Conservation (phyloP, 2,329 filamentous ascomycete species). For the Monilinia polystroma region DNA sequence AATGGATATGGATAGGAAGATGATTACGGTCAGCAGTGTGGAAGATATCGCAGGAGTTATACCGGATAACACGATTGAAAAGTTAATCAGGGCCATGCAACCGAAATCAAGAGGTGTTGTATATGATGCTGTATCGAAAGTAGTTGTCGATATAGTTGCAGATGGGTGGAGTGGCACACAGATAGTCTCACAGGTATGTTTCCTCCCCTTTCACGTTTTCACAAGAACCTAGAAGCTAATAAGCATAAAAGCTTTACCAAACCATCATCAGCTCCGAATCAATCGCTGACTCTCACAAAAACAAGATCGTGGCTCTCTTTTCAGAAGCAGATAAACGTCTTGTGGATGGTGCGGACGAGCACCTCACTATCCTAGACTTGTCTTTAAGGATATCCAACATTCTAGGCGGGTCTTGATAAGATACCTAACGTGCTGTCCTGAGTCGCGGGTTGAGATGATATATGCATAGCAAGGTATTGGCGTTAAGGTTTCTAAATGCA, state of each 20-base stretch:
- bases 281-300: constrained; percentile 82
- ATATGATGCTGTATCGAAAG: constrained; percentile 73
- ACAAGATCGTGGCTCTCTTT: constrained; percentile 83
- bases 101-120: constrained; percentile 62
- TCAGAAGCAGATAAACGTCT: constrained; percentile 93
- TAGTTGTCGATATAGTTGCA: constrained; percentile 87
- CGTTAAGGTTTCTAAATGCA: constrained; percentile 5
- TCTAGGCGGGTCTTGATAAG: constrained; percentile 44
- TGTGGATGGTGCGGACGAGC: constrained; percentile 93
- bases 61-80: constrained; percentile 69
- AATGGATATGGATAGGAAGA: constrained; percentile 52
- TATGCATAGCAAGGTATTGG: constrained; percentile 20
- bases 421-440: not conserved
- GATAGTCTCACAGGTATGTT: constrained; percentile 71
- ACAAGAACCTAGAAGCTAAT: not conserved
- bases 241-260: constrained; percentile 68
- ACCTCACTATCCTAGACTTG: constrained; percentile 85
- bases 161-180: constrained; percentile 97
- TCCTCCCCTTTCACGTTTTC: constrained; percentile 15
- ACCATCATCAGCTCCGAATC: constrained; percentile 79
- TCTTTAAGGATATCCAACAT: constrained; percentile 77
- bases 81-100: constrained; percentile 72
- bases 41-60: constrained; percentile 97
- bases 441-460: not conserved
- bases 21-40: constrained; percentile 74